Evolutionary conservation across 768 basidiomycete genomes (phyloP), one percentile per base, ranked within the genome.

Genomic region (Panaeolus cyanescens): DNA sequence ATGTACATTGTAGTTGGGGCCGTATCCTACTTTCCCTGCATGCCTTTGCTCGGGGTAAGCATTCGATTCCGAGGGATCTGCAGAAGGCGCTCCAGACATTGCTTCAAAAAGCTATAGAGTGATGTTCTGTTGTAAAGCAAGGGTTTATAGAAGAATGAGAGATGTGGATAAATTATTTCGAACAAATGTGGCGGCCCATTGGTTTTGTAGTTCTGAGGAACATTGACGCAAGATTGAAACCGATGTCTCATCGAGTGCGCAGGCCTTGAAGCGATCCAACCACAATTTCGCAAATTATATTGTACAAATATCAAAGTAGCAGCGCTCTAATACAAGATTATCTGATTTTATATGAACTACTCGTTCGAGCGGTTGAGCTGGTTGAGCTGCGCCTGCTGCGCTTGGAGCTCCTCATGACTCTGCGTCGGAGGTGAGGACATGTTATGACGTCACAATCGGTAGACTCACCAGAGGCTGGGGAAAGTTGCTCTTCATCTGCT

Each of bases 381-480:
- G 25, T 50, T 50, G 59, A 85, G 66, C 65, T 81, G 79, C n/a
- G 79, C 83, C 1, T 77, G 70, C 53, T 77, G 73, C 42, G 75
- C 80, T 57, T 69, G 71, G 31, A 86, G 71, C 65, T 86, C 85
- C 54, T 86, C 85, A 22, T 75, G 79, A 59, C 77, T 82, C 85
- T 87, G 34, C 22, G 25, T 55, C 9, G 15, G 15, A 10, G 20
- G 10, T 39, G 32, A 54, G 4, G 6, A 1, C 3, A n/a, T 45
- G 0, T 25, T 17, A 5, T 7, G 4, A 3, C 15, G 5, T 4
- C 5, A 34, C 36, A 17, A n/a, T 31, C 20, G 32, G 6, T 25
- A 25, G 2, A 71, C 81, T 54, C 59, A 85, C 86, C 74, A 76
- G 55, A 32, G 86, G 83, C 37, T 78, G 69, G 34, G 80, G 83